Conservation (phyloP, 352 stramenopile genomes). For the Poterioochromonas sp. region DNA sequence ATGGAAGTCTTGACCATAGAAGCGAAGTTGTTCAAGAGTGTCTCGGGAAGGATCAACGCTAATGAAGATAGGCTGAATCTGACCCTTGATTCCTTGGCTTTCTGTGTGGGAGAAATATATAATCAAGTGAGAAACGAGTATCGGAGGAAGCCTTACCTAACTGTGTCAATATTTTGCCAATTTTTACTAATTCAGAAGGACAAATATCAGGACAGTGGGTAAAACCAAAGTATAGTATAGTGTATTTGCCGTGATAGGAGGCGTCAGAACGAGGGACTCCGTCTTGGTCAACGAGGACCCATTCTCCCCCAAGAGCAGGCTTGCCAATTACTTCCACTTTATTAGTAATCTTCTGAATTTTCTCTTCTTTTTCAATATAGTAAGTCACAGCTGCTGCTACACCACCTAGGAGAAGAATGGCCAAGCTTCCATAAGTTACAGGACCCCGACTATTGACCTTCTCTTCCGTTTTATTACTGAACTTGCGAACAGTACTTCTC, state of each 20-base stretch:
- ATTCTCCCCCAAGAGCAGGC: constrained; percentile 75
- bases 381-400: constrained; percentile 71
- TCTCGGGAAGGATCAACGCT: constrained; percentile 93
- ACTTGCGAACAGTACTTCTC: neutral
- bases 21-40: constrained; percentile 84
- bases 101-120: neutral
- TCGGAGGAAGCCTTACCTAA: constrained; percentile 47
- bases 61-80: constrained; percentile 87
- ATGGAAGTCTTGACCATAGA: constrained; percentile 74
- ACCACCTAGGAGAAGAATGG: constrained; percentile 58
- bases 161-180: constrained; percentile 85
- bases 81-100: constrained; percentile 3
- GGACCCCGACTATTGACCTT: constrained; percentile 42
- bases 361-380: constrained; percentile 73
- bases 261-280: constrained; percentile 73
- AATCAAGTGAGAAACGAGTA: neutral
- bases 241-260: constrained; percentile 81
- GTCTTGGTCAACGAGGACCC: constrained; percentile 79
- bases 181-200: constrained; percentile 95
- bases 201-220: constrained; percentile 98
- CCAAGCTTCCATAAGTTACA: constrained; percentile 68
- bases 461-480: neutral
- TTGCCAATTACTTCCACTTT: constrained; percentile 78
- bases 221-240: constrained; percentile 99
- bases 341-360: constrained; percentile 38